phyloP scores from a whole-genome alignment of 768 basidiomycete genomes.

The Myochromella boudieri region DNA sequence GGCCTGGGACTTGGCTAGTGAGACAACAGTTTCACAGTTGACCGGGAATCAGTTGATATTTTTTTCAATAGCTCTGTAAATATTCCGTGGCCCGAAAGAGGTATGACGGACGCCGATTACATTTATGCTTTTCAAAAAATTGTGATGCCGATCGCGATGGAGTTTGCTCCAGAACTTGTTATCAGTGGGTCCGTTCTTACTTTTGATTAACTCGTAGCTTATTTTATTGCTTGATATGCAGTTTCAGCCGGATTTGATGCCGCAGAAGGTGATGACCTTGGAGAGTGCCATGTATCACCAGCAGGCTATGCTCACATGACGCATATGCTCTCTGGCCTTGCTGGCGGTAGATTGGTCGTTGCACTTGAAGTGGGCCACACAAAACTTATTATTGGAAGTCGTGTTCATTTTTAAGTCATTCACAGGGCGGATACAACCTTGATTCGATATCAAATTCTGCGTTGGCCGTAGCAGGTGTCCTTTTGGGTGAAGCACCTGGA shows the following conservation, averaged over 20 bases:
- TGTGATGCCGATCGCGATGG: slow-evolving; percentile 95
- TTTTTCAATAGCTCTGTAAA: slow-evolving; percentile 75
- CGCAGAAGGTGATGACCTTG: slow-evolving; percentile 88
- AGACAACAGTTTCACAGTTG: slow-evolving; percentile 28
- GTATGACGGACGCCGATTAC: slow-evolving; percentile 95
- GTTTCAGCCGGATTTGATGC: slow-evolving; percentile 99
- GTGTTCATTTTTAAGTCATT: neutral
- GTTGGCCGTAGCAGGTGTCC: slow-evolving; percentile 79
- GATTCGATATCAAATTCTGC: slow-evolving; percentile 86
- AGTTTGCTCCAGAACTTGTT: slow-evolving; percentile 94
- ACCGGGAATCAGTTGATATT: slow-evolving; percentile 5
- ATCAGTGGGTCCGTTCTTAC: slow-evolving; percentile 64
- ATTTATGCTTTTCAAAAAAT: slow-evolving; percentile 94
- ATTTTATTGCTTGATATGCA: slow-evolving; percentile 28
- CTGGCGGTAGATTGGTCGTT: slow-evolving; percentile 85
- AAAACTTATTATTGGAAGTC: neutral
- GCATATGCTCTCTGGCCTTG: slow-evolving; percentile 89
- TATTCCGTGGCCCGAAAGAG: slow-evolving; percentile 87
- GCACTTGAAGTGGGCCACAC: slow-evolving; percentile 79
- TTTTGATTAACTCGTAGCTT: neutral
- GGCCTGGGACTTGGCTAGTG: slow-evolving; percentile 86
- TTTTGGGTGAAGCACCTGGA: slow-evolving; percentile 88
- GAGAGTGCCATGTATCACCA: slow-evolving; percentile 89
- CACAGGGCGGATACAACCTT: slow-evolving; percentile 93
- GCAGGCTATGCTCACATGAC: slow-evolving; percentile 98